Evolutionary conservation across 257 asterid species (phyloP).

Genomic region (Penstemon newberryi): DNA sequence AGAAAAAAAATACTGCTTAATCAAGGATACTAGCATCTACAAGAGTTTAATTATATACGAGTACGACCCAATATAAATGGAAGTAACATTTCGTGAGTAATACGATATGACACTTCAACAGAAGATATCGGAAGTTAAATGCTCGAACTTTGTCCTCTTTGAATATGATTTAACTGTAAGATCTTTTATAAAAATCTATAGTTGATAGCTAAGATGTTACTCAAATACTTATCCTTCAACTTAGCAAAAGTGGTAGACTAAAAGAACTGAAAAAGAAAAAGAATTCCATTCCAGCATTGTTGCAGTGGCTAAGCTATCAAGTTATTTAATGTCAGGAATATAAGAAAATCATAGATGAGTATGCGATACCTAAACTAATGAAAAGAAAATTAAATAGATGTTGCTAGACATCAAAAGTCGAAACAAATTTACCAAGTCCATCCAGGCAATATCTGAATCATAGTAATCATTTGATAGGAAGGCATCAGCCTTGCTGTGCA

Average conservation of each 20-base stretch:
- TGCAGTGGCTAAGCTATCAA: background rate
- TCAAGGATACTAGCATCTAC: background rate
- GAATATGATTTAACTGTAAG: too few species aligned
- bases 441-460: slow-evolving; percentile 97
- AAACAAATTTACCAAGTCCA: slow-evolving; percentile 83
- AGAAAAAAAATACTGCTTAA: background rate
- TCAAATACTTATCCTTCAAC: too few species aligned
- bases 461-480: slow-evolving; percentile 91
- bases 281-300: background rate
- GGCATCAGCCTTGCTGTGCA: slow-evolving; percentile 87
- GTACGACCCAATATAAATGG: background rate
- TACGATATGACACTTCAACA: too few species aligned
- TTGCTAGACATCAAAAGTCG: slow-evolving; percentile 13
- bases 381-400: slow-evolving; percentile 14
- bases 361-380: slow-evolving; percentile 4
- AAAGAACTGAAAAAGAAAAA: too few species aligned
- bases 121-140: too few species aligned
- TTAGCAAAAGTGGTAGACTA: too few species aligned
- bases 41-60: background rate
- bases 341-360: background rate
- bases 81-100: too few species aligned
- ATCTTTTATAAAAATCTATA: too few species aligned
- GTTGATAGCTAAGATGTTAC: too few species aligned
- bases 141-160: too few species aligned
- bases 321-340: background rate